Evolutionary conservation across 2,329 filamentous ascomycete genomes (phyloP).

Genomic region (Epicoccum nigrum): DNA sequence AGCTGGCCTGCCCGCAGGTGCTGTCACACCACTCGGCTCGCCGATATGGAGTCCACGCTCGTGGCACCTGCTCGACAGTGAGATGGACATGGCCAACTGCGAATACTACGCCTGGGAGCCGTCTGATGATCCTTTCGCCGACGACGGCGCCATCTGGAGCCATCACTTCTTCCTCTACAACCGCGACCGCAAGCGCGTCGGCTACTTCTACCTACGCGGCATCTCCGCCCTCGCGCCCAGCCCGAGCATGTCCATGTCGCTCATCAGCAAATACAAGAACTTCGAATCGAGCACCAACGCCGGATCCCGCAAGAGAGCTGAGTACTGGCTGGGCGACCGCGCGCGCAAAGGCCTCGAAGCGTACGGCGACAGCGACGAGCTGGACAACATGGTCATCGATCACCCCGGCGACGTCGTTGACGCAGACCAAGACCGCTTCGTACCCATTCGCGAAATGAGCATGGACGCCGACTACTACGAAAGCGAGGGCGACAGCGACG

Average conservation of each 20-base stretch:
- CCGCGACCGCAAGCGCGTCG: slow-evolving; percentile 86
- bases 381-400: slow-evolving; percentile 49
- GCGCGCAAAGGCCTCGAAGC: slow-evolving; percentile 54
- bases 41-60: slow-evolving; percentile 85
- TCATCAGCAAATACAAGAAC: slow-evolving; percentile 51
- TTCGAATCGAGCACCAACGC: slow-evolving; percentile 56
- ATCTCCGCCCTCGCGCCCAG: slow-evolving; percentile 76
- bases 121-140: slow-evolving; percentile 87
- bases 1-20: slow-evolving; percentile 51
- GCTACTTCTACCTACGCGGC: slow-evolving; percentile 91
- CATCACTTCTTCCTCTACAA: slow-evolving; percentile 99
- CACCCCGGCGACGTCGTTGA: slow-evolving; percentile 48
- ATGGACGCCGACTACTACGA: slow-evolving; percentile 40
- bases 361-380: slow-evolving; percentile 53
- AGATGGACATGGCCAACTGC: slow-evolving; percentile 91
- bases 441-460: slow-evolving; percentile 38
- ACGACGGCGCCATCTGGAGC: slow-evolving; percentile 93
- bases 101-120: slow-evolving; percentile 89
- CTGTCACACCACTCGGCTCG: slow-evolving; percentile 56
- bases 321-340: slow-evolving; percentile 83
- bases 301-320: slow-evolving; percentile 78
- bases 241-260: slow-evolving; percentile 52
- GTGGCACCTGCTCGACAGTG: slow-evolving; percentile 91
- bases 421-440: slow-evolving; percentile 47
- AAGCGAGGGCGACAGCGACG: slow-evolving; percentile 43